phyloP scores from a whole-genome alignment of 306 rosid species.

The Dryas octopetala region DNA sequence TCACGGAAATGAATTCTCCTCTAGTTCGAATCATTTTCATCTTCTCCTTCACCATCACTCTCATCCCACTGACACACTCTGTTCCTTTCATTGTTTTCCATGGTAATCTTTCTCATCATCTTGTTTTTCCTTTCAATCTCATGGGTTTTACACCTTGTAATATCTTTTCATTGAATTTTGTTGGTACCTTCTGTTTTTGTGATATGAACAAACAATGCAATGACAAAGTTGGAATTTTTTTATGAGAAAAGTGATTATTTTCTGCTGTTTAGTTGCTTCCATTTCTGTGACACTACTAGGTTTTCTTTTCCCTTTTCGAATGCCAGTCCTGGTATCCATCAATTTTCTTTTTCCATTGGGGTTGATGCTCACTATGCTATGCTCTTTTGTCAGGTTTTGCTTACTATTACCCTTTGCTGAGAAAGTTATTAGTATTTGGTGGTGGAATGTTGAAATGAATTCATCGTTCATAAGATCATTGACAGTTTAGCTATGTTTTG shows the following conservation, averaged over 20 bases:
- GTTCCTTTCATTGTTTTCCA: conserved; percentile 65
- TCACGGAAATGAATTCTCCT: conserved; percentile 32
- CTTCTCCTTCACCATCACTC: conserved; percentile 23
- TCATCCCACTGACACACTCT: conserved; percentile 33
- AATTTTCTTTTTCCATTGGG: neutral
- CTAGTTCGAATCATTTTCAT: conserved; percentile 6
- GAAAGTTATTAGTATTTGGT: neutral
- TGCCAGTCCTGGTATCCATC: neutral
- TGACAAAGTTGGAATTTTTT: neutral
- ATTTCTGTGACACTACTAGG: neutral
- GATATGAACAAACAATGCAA: neutral
- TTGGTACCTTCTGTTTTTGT: neutral
- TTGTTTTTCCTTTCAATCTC: conserved; percentile 9
- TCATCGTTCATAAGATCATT: neutral
- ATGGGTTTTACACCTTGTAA: neutral
- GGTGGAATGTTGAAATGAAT: neutral
- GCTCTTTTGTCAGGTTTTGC: neutral
- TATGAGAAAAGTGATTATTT: neutral
- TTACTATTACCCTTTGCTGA: neutral
- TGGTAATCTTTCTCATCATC: conserved; percentile 29
- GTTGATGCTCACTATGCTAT: neutral
- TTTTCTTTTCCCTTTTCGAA: neutral
- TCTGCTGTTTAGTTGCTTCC: neutral
- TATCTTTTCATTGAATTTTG: neutral
- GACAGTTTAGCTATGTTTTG: neutral